Base-by-base conservation (phyloP, 2,329 filamentous ascomycete genomes). In the Diaporthe aspalathi region DNA sequence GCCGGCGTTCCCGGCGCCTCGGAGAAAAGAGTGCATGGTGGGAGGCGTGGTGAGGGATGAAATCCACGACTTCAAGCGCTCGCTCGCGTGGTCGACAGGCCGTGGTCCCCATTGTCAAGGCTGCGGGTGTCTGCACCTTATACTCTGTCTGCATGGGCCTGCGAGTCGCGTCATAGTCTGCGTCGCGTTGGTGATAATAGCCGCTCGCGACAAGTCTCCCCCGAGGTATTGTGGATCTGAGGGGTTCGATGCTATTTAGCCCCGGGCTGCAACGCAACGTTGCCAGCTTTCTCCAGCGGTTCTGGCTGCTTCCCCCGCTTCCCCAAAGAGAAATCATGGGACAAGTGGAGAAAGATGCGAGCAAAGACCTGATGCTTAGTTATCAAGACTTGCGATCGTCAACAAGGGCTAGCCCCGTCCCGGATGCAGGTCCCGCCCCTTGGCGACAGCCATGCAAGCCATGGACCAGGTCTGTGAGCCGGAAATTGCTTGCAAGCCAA, bases 121-220 rank as follows among this genome's bases (percentile, higher is more conserved):
- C n/a, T 1, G 32, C 29, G 45, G 60, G 45, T 29, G 16, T 50
- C 45, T 11, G 4, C 24, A 38, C 32, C 60, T 65, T 65, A 65
- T 49, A 49, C 22, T 17, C 16, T n/a, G 9, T 22, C 5, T 12
- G 29, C 60, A 38, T 9, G 22, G 29, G 60, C 16, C 6, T 9
- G 29, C 29, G 60, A 65, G 60, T 65, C 45, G 60, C 60, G 60
- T 22, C 45, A 65, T 50, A 35, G 29, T 50, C 14, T 0, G 4
- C 14, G 9, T 50, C 45, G 17, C 24, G 2, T 20, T 50, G 8
- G 29, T 35, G 29, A 50, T 50, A 17, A 65, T 65, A 65, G 45
- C 60, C 60, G 60, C 60, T 65, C 60, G 60, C 60, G 60, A 65
- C 29, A 65, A 65, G 60, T 50, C 60, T 65, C 60, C 60, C 60